phyloP scores from a whole-genome alignment of 2,329 filamentous ascomycete genomes.

The Sporothrix dimorphospora region DNA sequence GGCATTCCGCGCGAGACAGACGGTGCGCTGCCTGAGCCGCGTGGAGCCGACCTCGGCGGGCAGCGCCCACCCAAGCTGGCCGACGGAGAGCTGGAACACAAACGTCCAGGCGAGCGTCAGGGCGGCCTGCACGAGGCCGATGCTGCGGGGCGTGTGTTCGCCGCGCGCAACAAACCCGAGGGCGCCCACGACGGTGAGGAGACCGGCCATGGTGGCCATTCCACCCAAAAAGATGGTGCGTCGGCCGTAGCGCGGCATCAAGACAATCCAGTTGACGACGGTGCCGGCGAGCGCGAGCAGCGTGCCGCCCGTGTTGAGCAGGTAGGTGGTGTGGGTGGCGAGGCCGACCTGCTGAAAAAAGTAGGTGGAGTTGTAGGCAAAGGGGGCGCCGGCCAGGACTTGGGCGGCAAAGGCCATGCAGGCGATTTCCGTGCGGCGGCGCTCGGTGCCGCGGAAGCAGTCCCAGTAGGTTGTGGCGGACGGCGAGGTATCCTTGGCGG shows the following conservation, averaged over 20 bases:
- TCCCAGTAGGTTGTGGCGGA: slow-evolving; percentile 46
- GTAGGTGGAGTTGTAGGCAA: slow-evolving; percentile 42
- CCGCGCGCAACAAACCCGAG: slow-evolving; percentile 22
- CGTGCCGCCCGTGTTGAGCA: slow-evolving; percentile 42
- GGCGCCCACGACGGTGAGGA: slow-evolving; percentile 36
- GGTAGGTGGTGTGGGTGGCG: slow-evolving; percentile 39
- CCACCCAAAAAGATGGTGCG: slow-evolving; percentile 34
- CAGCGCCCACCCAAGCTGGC: slow-evolving; percentile 44
- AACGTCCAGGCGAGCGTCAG: slow-evolving; percentile 33
- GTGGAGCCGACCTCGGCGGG: slow-evolving; percentile 43
- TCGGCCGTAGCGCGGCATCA: slow-evolving; percentile 32
- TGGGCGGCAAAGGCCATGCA: slow-evolving; percentile 42
- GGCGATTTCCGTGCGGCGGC: slow-evolving; percentile 51
- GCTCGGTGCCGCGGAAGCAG: slow-evolving; percentile 52
- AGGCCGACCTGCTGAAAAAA: slow-evolving; percentile 40
- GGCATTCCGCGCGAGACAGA: slow-evolving; percentile 39
- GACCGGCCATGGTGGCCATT: slow-evolving; percentile 25
- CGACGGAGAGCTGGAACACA: slow-evolving; percentile 44
- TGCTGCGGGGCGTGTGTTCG: background rate
- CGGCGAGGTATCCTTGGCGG: slow-evolving; percentile 28
- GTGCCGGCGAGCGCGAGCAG: slow-evolving; percentile 35
- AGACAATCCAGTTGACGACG: slow-evolving; percentile 28
- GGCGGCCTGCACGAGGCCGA: slow-evolving; percentile 26
- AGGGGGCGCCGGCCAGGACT: slow-evolving; percentile 40
- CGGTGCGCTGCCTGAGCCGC: slow-evolving; percentile 42